Conservation (phyloP, 768 basidiomycete species). For the Floccularia luteovirens region DNA sequence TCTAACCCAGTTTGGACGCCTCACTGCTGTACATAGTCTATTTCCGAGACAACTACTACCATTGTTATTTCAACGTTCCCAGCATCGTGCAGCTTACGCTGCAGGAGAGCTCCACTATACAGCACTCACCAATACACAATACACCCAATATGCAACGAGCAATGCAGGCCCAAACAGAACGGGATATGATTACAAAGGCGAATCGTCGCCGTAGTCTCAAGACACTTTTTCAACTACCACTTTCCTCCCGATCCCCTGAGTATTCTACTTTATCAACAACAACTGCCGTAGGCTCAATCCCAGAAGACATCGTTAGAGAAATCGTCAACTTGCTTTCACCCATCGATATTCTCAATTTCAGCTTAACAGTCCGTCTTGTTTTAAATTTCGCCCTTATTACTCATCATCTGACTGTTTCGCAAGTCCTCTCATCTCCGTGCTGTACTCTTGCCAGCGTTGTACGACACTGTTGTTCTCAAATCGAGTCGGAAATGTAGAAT, state of each 20-base stretch:
- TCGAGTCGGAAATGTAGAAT: conserved; percentile 30
- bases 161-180: background rate
- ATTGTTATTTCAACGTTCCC: no score
- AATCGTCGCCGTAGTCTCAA: conserved; percentile 24
- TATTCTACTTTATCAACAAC: conserved; percentile 16
- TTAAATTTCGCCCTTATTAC: conserved; percentile 5
- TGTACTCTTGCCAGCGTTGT: conserved; percentile 30
- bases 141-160: background rate
- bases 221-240: conserved; percentile 24
- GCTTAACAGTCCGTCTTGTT: conserved; percentile 26
- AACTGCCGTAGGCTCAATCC: conserved; percentile 20
- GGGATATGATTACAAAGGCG: conserved; percentile 6
- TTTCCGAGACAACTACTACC: no score
- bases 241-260: conserved; percentile 18
- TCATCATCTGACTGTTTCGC: conserved; percentile 1
- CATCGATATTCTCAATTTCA: conserved; percentile 32
- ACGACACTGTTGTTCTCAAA: conserved; percentile 34
- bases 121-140: no score
- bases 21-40: no score
- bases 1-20: no score
- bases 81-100: no score
- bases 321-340: conserved; percentile 26
- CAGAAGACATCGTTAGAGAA: conserved; percentile 30
- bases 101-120: no score
- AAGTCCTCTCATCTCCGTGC: conserved; percentile 23